Percentiles rank a stretch among this genome's conserved stretches.
Evolutionary conservation across 495 filamentous ascomycete species (phyloP).

Genomic region (Poronia punctata): DNA sequence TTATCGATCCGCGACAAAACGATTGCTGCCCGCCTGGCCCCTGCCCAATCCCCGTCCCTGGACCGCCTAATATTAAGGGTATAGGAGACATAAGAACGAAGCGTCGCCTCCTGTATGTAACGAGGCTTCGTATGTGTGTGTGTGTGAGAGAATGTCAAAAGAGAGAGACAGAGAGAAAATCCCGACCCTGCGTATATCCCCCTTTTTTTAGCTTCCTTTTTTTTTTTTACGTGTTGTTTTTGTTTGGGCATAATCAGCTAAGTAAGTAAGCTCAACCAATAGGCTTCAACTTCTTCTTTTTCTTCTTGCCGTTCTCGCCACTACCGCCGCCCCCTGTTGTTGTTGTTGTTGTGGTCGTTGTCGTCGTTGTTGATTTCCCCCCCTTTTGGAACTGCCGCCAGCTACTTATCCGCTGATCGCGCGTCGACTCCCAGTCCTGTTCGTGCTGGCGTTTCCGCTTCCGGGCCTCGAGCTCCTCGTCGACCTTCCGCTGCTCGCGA

Average conservation of each 20-base stretch:
- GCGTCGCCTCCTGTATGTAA: too few relatives aligned
- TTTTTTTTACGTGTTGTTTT: too few relatives aligned
- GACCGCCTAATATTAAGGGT: too few relatives aligned
- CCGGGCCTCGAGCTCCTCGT: conserved; percentile 77
- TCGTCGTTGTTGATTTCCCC: conserved; percentile 46
- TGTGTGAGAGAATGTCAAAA: too few relatives aligned
- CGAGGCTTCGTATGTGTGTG: too few relatives aligned
- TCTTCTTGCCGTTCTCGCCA: conserved; percentile 76
- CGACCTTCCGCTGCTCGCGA: conserved; percentile 75
- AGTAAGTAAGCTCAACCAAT: conserved; percentile 42
- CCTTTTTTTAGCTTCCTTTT: conserved; percentile 1
- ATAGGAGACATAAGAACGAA: too few relatives aligned
- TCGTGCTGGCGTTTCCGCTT: conserved; percentile 93
- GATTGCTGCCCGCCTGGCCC: conserved; percentile 1
- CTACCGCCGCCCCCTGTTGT: too few relatives aligned
- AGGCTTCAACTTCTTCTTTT: conserved; percentile 77
- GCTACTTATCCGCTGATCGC: conserved; percentile 85
- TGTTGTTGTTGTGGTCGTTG: too few relatives aligned
- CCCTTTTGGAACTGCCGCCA: conserved; percentile 93
- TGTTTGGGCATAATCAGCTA: too few relatives aligned
- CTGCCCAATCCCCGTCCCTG: conserved; percentile 5
- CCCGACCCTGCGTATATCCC: neutral
- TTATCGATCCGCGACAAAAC: conserved; percentile 12
- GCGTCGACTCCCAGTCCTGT: conserved; percentile 84
- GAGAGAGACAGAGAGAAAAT: too few relatives aligned